These are phyloP conservation scores for Pythium graminicola DNA, from an alignment of 352 stramenopile genomes.

Conservation along the genomic window DNA sequence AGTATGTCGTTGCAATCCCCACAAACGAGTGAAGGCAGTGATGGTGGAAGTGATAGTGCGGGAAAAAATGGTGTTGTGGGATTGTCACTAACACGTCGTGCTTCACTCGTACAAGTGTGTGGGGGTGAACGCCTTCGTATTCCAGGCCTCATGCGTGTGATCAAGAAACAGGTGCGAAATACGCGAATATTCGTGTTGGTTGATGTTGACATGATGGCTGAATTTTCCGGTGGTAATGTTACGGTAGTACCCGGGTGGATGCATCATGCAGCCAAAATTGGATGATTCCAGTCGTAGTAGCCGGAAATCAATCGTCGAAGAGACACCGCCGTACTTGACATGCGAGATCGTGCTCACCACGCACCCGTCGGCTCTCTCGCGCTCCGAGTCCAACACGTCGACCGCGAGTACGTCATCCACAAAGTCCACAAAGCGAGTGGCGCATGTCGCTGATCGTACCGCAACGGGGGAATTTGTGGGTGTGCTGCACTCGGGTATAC, in stretches of 20 bases:
- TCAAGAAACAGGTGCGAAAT: conserved; percentile 22
- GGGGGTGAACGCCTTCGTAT: conserved; percentile 30
- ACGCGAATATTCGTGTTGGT: not conserved
- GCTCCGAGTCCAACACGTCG: not conserved
- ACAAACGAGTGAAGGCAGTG: not conserved
- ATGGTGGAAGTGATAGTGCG: too few species aligned
- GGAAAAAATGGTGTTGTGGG: too few species aligned
- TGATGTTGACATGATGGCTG: not conserved
- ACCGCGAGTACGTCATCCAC: conserved; percentile 4
- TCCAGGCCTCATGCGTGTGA: conserved; percentile 19
- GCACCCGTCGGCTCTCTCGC: not conserved
- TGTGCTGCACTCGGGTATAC: conserved; percentile 27
- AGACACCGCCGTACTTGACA: conserved; percentile 14
- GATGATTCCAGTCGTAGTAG: not conserved
- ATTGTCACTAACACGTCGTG: conserved; percentile 5
- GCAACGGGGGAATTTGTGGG: conserved; percentile 35
- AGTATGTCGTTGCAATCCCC: not conserved
- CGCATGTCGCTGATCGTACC: conserved; percentile 22
- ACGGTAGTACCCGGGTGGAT: conserved; percentile 19
- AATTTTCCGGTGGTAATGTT: not conserved
- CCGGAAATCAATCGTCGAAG: not conserved
- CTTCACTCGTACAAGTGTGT: conserved; percentile 28
- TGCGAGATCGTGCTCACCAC: conserved; percentile 31
- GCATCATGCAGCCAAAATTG: conserved; percentile 28
- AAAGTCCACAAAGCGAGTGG: conserved; percentile 1